Base-by-base conservation (phyloP, 106 monocot species). In the Apostasia ramifera region DNA sequence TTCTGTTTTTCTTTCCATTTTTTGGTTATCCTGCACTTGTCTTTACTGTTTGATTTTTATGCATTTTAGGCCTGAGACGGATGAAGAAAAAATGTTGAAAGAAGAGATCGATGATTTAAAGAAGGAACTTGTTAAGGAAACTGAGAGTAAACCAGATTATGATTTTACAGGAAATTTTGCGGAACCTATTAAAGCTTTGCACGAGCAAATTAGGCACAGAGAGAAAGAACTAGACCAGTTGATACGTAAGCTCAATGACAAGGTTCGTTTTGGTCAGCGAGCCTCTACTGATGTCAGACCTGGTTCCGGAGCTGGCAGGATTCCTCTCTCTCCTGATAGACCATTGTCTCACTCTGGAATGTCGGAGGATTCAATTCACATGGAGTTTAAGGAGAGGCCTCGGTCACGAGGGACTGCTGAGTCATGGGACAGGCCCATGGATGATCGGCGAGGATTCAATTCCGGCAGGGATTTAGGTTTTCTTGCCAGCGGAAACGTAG, bases 221-320 rank as follows among this genome's bases (percentile, higher is more conserved):
- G 92, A 98, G 78, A 86, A 66, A 44, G 84, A 98, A 11, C 66
- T 92, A 43, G 97, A 90, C 54, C 49, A 56, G 63, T 75, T 98
- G 39, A 71, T 59, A 52, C 53, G 48, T 42, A 73, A 87, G 54
- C 72, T 98, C 71, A 92, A 98, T 74, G 87, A 90, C 66, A 92
- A 83, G 74, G 84, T 90, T 72, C 83, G 81, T 38, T 85, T 97
- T 67, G 86, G 86, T 39, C 86, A 89, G 72, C 88, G 61, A 66
- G 66, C 76, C 11, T 40, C 69, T 1, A 53, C 43, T 48, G 78
- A 78, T 55, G 66, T 5, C 37, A 82, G 97, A 55, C 92, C 83
- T 57, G 78, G 82, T 76, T 92, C 92, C 61, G 84, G 82, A 66
- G 75, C 82, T 1, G 90, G 87, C 1, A 84, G 88, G 63, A 57